Evolutionary conservation across 108 stramenopile genomes (phyloP).

Genomic region (Discostella pseudostelligera): DNA sequence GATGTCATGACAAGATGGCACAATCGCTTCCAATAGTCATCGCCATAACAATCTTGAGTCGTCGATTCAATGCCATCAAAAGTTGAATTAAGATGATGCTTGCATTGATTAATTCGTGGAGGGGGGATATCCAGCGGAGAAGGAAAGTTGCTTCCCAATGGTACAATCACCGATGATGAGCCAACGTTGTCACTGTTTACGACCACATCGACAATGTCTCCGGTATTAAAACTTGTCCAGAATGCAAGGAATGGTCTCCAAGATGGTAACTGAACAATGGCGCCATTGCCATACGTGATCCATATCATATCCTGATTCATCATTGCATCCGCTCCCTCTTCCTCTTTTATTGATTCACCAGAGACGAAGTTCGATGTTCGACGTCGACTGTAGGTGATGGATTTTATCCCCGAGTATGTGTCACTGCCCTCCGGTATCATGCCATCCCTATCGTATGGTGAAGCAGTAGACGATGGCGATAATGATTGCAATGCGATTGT

Average conservation of each 20-base stretch:
- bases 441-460: background rate
- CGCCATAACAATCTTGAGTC: conserved; percentile 4
- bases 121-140: conserved; percentile 45
- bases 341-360: background rate
- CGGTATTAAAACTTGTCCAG: conserved; percentile 21
- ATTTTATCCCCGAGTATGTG: conserved; percentile 20
- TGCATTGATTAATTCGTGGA: conserved; percentile 10
- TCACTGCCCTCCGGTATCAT: background rate
- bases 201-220: conserved; percentile 3
- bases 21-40: conserved; percentile 36
- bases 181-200: conserved; percentile 10
- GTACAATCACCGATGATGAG: conserved; percentile 15
- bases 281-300: conserved; percentile 75
- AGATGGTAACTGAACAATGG: conserved; percentile 62
- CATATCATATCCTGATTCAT: conserved; percentile 50
- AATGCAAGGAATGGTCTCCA: conserved; percentile 67
- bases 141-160: conserved; percentile 34
- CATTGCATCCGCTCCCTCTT: background rate
- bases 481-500: conserved; percentile 16
- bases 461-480: background rate
- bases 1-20: background rate
- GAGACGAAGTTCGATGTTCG: too few relatives aligned
- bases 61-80: conserved; percentile 11
- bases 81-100: background rate
- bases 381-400: background rate